Conservation (phyloP, 2,329 filamentous ascomycete species). For the Coniochaeta sp. region DNA sequence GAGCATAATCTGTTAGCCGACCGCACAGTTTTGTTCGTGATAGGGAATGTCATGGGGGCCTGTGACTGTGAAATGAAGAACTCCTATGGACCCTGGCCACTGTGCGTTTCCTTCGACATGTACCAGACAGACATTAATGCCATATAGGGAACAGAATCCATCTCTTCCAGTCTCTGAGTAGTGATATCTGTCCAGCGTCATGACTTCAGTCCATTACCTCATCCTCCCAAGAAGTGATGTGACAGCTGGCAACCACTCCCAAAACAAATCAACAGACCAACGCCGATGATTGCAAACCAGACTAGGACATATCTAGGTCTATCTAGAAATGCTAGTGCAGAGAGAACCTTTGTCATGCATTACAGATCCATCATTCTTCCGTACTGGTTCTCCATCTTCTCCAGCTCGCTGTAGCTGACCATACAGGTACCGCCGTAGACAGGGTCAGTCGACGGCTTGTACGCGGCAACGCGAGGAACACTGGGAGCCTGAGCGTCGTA, state of each 20-base stretch:
- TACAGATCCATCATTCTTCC: slow-evolving; percentile 37
- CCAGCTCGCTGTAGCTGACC: slow-evolving; percentile 28
- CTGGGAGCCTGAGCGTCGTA: slow-evolving; percentile 42
- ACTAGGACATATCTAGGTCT: neutral
- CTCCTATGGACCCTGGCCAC: neutral
- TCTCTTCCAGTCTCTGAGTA: neutral
- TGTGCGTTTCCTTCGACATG: neutral
- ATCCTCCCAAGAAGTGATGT: neutral
- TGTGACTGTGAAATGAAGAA: neutral
- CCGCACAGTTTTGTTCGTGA: neutral
- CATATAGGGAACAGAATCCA: neutral
- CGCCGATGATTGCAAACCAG: neutral
- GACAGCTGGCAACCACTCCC: neutral
- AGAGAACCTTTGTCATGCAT: neutral
- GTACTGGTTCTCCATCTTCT: slow-evolving; percentile 62
- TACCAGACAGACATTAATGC: neutral
- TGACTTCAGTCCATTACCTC: neutral
- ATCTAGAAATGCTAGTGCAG: neutral
- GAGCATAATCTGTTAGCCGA: neutral
- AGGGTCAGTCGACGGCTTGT: slow-evolving; percentile 57
- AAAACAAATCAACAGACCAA: neutral
- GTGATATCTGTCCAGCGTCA: neutral
- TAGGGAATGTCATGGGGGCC: neutral
- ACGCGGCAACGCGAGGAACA: slow-evolving; percentile 29
- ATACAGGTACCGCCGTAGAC: slow-evolving; percentile 46